Evolutionary conservation across 1,284 basidiomycete genomes (phyloP).

Genomic region (Fomitopsis pinicola): DNA sequence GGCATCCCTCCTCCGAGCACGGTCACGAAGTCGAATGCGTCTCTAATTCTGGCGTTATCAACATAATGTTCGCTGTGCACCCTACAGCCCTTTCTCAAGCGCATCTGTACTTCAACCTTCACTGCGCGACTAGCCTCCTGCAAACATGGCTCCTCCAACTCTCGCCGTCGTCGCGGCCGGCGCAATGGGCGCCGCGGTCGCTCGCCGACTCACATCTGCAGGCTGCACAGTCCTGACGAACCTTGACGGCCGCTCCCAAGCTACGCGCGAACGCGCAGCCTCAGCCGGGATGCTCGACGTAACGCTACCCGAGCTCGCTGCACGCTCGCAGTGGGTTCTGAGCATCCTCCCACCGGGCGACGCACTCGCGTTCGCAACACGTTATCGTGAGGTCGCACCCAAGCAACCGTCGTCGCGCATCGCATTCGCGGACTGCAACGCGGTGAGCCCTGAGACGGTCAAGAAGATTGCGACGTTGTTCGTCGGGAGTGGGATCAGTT

Average conservation of each 20-base stretch:
- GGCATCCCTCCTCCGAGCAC: not conserved
- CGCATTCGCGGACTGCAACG: slow-evolving; percentile 56
- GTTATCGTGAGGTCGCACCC: slow-evolving; percentile 28
- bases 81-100: not conserved
- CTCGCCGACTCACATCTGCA: slow-evolving; percentile 32
- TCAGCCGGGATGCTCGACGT: slow-evolving; percentile 51
- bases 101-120: not conserved
- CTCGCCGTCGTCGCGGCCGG: slow-evolving; percentile 44
- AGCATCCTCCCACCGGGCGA: slow-evolving; percentile 57
- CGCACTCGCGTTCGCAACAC: slow-evolving; percentile 44
- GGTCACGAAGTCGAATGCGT: too few species aligned
- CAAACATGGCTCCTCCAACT: slow-evolving; percentile 13
- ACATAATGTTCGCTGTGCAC: not conserved
- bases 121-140: not conserved
- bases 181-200: slow-evolving; percentile 42
- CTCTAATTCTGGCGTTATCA: not conserved
- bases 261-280: slow-evolving; percentile 41
- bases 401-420: slow-evolving; percentile 6
- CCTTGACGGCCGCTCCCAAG: slow-evolving; percentile 46
- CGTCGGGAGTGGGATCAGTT: slow-evolving; percentile 32
- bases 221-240: slow-evolving; percentile 49
- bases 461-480: slow-evolving; percentile 46
- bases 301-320: slow-evolving; percentile 39
- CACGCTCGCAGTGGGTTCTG: slow-evolving; percentile 42
- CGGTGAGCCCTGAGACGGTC: slow-evolving; percentile 48